These are phyloP conservation scores for Ophiostoma angusticollis DNA, from an alignment of 2,329 filamentous ascomycete species.

Conservation along the genomic window DNA sequence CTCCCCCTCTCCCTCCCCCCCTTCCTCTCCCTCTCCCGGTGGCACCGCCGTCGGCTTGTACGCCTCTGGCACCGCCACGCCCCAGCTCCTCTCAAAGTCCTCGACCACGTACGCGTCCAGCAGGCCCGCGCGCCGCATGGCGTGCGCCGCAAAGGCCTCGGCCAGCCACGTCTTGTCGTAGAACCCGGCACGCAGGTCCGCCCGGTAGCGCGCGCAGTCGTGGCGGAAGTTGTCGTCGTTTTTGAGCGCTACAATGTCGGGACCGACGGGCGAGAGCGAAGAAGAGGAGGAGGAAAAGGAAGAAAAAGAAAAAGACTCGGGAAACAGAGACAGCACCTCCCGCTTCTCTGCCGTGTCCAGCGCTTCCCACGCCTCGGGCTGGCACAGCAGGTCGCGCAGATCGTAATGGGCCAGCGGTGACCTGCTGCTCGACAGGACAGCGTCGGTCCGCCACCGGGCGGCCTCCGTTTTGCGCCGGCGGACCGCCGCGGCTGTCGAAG, in stretches of 20 bases:
- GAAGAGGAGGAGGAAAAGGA: too few species aligned
- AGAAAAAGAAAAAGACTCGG: conserved; percentile 13
- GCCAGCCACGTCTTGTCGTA: conserved; percentile 41
- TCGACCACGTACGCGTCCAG: conserved; percentile 35
- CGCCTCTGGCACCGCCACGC: conserved; percentile 25
- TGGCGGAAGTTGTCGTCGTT: conserved; percentile 32
- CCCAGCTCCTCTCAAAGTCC: conserved; percentile 37
- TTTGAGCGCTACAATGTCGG: conserved; percentile 23
- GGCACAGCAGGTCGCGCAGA: conserved; percentile 25
- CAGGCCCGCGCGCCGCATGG: conserved; percentile 32
- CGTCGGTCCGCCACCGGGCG: conserved; percentile 16
- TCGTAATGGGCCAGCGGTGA: conserved; percentile 24
- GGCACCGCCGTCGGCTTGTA: conserved; percentile 15
- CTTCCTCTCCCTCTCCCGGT: conserved; percentile 11
- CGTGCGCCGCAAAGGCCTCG: conserved; percentile 38
- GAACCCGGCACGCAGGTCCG: conserved; percentile 32
- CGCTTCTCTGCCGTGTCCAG: conserved; percentile 22
- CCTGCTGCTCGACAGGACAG: conserved; percentile 23
- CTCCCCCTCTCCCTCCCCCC: not conserved
- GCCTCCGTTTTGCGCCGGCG: conserved; percentile 12
- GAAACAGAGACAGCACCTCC: conserved; percentile 25
- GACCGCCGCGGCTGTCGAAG: not conserved
- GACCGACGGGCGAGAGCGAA: too few species aligned
- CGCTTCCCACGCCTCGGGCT: conserved; percentile 25
- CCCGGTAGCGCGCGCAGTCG: conserved; percentile 29